phyloP scores from a whole-genome alignment of 257 asterid species.

The Plantago ovata region DNA sequence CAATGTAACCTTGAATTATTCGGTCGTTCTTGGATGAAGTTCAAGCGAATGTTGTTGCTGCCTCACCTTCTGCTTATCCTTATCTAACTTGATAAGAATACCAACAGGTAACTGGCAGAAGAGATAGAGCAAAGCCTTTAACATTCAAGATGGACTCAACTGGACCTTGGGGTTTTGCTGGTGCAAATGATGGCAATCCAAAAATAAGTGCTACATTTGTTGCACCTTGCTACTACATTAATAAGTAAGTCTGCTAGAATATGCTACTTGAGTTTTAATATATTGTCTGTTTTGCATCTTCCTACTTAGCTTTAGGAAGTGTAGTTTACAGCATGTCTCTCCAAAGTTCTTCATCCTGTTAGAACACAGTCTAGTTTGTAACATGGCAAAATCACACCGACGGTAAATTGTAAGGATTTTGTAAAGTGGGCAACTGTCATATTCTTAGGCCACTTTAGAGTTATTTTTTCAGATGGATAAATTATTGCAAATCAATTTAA shows the following conservation, averaged over 20 bases:
- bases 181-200: constrained; percentile 83
- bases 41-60: too few species aligned
- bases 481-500: too few species aligned
- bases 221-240: constrained; percentile 86
- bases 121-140: constrained; percentile 96
- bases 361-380: too few species aligned
- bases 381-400: too few species aligned
- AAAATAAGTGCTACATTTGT: constrained; percentile 73
- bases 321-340: neutral
- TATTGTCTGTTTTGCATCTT: neutral
- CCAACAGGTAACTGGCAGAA: constrained; percentile 86
- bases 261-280: constrained; percentile 1
- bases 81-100: neutral
- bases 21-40: too few species aligned
- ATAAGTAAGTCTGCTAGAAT: constrained; percentile 59
- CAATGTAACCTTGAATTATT: too few species aligned
- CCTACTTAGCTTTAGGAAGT: neutral
- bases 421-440: too few species aligned
- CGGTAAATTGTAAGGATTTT: too few species aligned
- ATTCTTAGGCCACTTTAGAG: too few species aligned
- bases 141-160: constrained; percentile 82
- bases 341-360: too few species aligned
- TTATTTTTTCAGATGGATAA: too few species aligned
- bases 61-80: neutral
- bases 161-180: constrained; percentile 92